Evolutionary conservation across 257 asterid species (phyloP).

Genomic region (Orobanche coerulescens): DNA sequence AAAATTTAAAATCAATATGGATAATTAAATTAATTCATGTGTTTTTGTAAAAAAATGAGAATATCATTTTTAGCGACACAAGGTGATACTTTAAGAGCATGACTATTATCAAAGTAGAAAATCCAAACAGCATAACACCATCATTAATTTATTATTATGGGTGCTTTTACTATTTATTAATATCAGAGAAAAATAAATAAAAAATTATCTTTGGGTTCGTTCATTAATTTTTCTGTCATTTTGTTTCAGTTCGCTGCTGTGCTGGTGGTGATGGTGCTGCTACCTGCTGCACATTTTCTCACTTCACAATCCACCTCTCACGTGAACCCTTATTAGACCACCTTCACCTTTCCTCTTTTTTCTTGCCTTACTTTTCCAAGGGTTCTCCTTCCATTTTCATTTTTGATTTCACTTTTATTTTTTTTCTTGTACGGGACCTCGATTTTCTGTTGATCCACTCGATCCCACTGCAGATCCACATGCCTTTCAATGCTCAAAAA

Average conservation of each 20-base stretch:
- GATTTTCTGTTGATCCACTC: conserved; percentile 36
- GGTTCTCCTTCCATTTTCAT: conserved; percentile 20
- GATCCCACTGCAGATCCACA: conserved; percentile 35
- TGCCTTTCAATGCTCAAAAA: conserved; percentile 5
- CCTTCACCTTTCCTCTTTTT: conserved; percentile 18
- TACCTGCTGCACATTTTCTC: conserved; percentile 55
- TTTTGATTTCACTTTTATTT: conserved; percentile 13
- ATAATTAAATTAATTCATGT: no score
- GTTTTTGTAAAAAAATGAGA: no score
- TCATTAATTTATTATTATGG: conserved; percentile 5
- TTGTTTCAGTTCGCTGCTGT: conserved; percentile 25
- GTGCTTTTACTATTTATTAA: conserved; percentile 14
- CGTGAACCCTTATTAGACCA: conserved; percentile 46
- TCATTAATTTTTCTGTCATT: not conserved
- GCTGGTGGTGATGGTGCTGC: conserved; percentile 34
- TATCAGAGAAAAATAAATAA: not conserved
- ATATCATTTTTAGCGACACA: no score
- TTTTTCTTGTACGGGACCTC: conserved; percentile 25
- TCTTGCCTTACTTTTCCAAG: conserved; percentile 19
- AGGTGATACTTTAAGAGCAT: no score
- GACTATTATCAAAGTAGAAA: no score
- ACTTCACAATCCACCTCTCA: conserved; percentile 55
- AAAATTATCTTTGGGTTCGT: not conserved
- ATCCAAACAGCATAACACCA: not conserved
- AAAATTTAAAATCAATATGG: no score